Evolutionary conservation across 2,329 filamentous ascomycete species (phyloP).

Genomic region (Stagonosporopsis chrysanthemi): DNA sequence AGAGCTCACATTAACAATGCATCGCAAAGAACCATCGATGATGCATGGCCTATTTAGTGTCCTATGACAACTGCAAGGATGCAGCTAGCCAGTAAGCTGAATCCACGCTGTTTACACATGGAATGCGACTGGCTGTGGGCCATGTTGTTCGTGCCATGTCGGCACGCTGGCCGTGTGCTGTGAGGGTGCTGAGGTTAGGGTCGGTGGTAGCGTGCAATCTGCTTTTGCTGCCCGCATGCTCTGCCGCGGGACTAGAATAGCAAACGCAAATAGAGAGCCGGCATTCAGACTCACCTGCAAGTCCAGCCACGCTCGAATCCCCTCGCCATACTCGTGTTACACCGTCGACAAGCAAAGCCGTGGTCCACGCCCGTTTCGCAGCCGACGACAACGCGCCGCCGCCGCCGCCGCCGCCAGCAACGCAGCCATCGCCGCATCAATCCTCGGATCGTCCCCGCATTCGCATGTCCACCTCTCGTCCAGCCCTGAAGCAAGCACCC

Average conservation of each 20-base stretch:
- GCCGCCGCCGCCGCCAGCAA: slow-evolving; percentile 10
- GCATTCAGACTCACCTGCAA: slow-evolving; percentile 5
- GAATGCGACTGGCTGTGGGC: not conserved
- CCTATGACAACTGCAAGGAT: not conserved
- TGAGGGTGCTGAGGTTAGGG: not conserved
- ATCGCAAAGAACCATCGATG: not conserved
- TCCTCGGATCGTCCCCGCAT: slow-evolving; percentile 14
- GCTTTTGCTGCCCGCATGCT: not conserved
- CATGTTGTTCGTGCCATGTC: not conserved
- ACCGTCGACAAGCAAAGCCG: slow-evolving; percentile 1
- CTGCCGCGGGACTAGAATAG: slow-evolving; percentile 10
- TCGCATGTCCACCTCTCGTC: slow-evolving; percentile 18
- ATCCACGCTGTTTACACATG: not conserved
- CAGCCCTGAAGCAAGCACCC: slow-evolving; percentile 14
- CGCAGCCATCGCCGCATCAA: slow-evolving; percentile 13
- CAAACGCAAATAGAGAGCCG: slow-evolving; percentile 13
- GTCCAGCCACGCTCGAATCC: slow-evolving; percentile 8
- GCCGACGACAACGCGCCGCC: slow-evolving; percentile 2
- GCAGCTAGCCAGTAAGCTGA: not conserved
- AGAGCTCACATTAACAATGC: slow-evolving; percentile 8
- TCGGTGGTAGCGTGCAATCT: slow-evolving; percentile 6
- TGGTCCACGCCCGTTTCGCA: not conserved
- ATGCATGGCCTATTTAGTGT: not conserved
- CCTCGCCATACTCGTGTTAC: not conserved
- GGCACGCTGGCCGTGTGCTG: slow-evolving; percentile 2